These are phyloP conservation scores for Tricholoma sp. DNA, from an alignment of 768 basidiomycete genomes.

Conservation along the genomic window DNA sequence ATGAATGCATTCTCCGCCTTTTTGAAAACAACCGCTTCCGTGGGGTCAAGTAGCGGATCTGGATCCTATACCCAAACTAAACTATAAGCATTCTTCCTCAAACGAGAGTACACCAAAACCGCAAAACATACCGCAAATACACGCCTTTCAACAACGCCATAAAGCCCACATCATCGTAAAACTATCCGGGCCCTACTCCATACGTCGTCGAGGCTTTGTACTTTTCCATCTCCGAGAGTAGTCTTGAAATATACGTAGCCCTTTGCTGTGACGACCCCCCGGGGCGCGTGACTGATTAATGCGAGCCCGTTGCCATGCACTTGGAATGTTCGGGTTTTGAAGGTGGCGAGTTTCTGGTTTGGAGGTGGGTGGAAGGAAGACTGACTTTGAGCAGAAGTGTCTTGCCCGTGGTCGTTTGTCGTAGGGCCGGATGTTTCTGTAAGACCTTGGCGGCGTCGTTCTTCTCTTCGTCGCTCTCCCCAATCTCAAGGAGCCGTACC, in stretches of 20 bases:
- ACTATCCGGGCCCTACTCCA: slow-evolving; percentile 43
- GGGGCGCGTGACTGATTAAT: slow-evolving; percentile 75
- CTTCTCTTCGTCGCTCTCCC: slow-evolving; percentile 12
- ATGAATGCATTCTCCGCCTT: slow-evolving; percentile 64
- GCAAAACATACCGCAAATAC: no score
- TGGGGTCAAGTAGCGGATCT: no score
- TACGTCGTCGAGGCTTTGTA: slow-evolving; percentile 28
- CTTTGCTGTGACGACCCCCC: slow-evolving; percentile 48
- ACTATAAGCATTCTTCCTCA: no score
- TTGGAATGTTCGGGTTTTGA: slow-evolving; percentile 90
- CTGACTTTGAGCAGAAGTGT: no score
- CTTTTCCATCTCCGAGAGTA: slow-evolving; percentile 37
- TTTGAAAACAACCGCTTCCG: no score
- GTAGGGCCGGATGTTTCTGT: slow-evolving; percentile 62
- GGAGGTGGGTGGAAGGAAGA: no score
- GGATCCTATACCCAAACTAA: no score
- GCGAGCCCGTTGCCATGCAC: no score
- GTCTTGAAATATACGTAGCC: slow-evolving; percentile 63
- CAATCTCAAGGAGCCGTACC: slow-evolving; percentile 57
- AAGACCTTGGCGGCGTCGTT: slow-evolving; percentile 63
- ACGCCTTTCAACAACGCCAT: slow-evolving; percentile 77
- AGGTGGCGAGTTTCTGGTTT: slow-evolving; percentile 85
- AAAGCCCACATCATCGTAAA: slow-evolving; percentile 86
- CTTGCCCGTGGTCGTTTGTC: slow-evolving; percentile 86
- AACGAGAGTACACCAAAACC: no score